These are phyloP conservation scores for Pleomassaria siparia DNA, from an alignment of 2,329 filamentous ascomycete species.

Conservation along the genomic window DNA sequence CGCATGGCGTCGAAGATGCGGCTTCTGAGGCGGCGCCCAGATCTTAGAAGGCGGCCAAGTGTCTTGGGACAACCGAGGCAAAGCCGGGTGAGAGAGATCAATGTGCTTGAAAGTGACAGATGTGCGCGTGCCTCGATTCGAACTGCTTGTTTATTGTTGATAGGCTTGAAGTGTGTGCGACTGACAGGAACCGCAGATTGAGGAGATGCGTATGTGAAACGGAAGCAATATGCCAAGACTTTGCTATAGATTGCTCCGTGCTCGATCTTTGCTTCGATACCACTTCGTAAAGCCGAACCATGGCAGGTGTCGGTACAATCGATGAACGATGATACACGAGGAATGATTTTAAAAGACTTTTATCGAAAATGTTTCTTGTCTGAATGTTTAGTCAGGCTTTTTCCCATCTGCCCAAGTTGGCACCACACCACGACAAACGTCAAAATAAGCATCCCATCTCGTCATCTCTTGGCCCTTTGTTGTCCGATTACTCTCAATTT, in stretches of 20 bases:
- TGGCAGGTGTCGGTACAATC: background rate
- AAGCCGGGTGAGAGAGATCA: background rate
- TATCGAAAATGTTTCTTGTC: background rate
- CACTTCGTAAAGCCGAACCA: no score
- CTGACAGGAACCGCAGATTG: no score
- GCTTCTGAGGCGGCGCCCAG: background rate
- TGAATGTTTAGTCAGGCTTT: slow-evolving; percentile 20
- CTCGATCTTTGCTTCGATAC: no score
- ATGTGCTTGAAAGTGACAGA: background rate
- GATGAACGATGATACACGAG: no score
- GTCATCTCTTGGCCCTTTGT: slow-evolving; percentile 50
- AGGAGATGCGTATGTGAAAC: no score
- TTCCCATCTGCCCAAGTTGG: slow-evolving; percentile 53
- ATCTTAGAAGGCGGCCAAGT: background rate
- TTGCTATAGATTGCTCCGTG: no score
- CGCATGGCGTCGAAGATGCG: background rate
- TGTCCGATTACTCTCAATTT: slow-evolving; percentile 17
- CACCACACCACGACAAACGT: slow-evolving; percentile 50
- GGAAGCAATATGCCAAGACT: no score
- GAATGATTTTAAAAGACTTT: background rate
- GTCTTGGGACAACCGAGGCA: background rate
- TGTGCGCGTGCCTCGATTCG: background rate
- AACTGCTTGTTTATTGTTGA: no score
- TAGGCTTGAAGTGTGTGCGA: no score
- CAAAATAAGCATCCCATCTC: slow-evolving; percentile 53